Percentiles rank a stretch among this genome's conserved stretches.
Conservation (phyloP, 169 alveolate species). For the Plasmodium ovale region DNA sequence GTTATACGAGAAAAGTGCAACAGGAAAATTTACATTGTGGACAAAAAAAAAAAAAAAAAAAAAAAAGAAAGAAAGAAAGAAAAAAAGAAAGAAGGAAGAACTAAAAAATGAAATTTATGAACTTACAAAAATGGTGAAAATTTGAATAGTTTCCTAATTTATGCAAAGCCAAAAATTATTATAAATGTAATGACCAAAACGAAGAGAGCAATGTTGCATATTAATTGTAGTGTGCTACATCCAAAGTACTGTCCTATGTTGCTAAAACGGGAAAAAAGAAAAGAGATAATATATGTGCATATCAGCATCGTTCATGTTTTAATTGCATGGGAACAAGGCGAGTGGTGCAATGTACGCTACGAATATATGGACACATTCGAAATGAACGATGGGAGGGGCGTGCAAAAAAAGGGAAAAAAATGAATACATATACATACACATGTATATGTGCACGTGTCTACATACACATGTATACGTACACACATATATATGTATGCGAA, state of each 20-base stretch:
- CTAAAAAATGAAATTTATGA: too few relatives aligned
- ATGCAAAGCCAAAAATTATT: slow-evolving; percentile 12
- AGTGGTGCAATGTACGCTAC: too few relatives aligned
- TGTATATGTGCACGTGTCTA: background rate
- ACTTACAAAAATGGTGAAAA: too few relatives aligned
- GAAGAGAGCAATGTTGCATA: slow-evolving; percentile 33
- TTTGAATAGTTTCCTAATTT: background rate
- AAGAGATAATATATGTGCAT: background rate
- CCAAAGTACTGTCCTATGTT: slow-evolving; percentile 6
- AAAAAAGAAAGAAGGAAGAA: background rate
- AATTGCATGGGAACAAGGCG: too few relatives aligned
- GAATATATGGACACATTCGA: background rate
- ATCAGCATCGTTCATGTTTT: too few relatives aligned
- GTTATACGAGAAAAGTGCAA: too few relatives aligned
- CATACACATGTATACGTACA: background rate
- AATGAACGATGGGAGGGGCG: too few relatives aligned
- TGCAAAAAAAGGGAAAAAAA: background rate
- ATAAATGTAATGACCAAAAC: slow-evolving; percentile 32
- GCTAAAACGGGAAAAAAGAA: slow-evolving; percentile 9
- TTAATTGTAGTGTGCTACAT: slow-evolving; percentile 35
- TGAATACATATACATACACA: background rate
- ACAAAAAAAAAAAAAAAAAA: slow-evolving; percentile 7
- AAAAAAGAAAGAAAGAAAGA: background rate
- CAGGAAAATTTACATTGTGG: too few relatives aligned
- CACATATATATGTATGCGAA: background rate